Evolutionary conservation across 108 stramenopile species (phyloP).

Genomic region (Cyclostephanos tholiformis): DNA sequence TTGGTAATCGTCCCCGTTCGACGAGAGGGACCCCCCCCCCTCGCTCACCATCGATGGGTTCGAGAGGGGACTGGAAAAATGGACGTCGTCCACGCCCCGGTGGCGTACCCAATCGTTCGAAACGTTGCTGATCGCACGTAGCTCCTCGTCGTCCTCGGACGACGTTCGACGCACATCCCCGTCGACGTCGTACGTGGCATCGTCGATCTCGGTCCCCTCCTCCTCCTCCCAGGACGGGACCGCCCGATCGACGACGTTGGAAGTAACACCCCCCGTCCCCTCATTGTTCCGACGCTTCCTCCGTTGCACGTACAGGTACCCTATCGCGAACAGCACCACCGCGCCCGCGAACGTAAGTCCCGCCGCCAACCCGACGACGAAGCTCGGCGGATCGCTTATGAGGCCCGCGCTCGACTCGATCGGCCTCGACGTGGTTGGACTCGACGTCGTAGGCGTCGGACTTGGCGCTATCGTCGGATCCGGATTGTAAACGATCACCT

Average conservation of each 20-base stretch:
- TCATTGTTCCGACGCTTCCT: conserved; percentile 10
- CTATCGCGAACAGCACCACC: conserved; percentile 14
- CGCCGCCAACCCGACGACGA: conserved; percentile 36
- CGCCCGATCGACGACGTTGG: background rate
- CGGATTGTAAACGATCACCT: conserved; percentile 33
- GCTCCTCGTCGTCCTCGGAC: background rate
- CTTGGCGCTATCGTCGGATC: conserved; percentile 46
- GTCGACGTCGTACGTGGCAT: background rate
- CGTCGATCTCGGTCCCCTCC: conserved; percentile 7
- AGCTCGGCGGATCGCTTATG: conserved; percentile 23
- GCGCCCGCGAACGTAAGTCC: conserved; percentile 27
- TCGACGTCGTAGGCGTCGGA: background rate
- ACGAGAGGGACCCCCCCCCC: conserved; percentile 47
- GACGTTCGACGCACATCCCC: background rate
- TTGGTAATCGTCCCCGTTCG: conserved; percentile 56
- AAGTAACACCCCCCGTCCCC: background rate
- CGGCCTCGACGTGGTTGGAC: conserved; percentile 1
- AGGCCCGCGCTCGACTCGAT: conserved; percentile 5
- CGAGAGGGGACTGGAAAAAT: conserved; percentile 36
- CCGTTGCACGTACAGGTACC: conserved; percentile 10
- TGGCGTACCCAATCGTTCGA: background rate
- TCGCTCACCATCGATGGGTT: conserved; percentile 60
- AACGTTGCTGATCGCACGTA: background rate
- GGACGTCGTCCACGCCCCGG: background rate
- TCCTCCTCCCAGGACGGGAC: background rate